Conservation (phyloP, 805 yeast genomes). For the Wickerhamiella kazuoi region DNA sequence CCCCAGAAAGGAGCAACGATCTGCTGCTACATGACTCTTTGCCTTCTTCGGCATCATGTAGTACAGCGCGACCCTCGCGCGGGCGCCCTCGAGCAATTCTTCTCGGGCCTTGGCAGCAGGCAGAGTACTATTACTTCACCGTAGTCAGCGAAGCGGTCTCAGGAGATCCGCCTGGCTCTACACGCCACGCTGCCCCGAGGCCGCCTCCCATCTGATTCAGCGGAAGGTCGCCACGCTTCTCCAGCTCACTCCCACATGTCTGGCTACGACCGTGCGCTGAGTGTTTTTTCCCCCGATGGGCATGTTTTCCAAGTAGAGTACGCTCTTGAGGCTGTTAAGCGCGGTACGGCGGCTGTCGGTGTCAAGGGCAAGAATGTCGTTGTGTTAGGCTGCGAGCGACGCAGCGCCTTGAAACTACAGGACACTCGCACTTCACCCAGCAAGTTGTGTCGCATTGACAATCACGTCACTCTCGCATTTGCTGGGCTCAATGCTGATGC, state of each 20-base stretch:
- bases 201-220: background rate
- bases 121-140: no score
- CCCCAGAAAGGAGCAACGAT: constrained; percentile 20
- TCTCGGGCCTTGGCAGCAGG: no score
- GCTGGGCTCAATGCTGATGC: constrained; percentile 99
- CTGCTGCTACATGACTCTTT: constrained; percentile 14
- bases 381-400: constrained; percentile 89
- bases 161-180: no score
- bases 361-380: constrained; percentile 80
- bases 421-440: constrained; percentile 94
- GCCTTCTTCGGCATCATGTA: constrained; percentile 9
- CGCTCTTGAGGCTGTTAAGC: constrained; percentile 91
- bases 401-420: constrained; percentile 86
- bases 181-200: no score
- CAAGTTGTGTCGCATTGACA: constrained; percentile 79
- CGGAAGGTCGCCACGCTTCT: background rate
- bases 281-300: constrained; percentile 98
- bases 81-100: no score
- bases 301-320: constrained; percentile 98
- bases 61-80: no score
- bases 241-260: constrained; percentile 40
- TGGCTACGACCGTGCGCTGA: constrained; percentile 97
- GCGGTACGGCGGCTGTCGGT: constrained; percentile 97
- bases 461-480: constrained; percentile 80
- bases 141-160: no score